Base-by-base conservation (phyloP, 2,329 filamentous ascomycete species). In the Chaetomiaceae sp. region DNA sequence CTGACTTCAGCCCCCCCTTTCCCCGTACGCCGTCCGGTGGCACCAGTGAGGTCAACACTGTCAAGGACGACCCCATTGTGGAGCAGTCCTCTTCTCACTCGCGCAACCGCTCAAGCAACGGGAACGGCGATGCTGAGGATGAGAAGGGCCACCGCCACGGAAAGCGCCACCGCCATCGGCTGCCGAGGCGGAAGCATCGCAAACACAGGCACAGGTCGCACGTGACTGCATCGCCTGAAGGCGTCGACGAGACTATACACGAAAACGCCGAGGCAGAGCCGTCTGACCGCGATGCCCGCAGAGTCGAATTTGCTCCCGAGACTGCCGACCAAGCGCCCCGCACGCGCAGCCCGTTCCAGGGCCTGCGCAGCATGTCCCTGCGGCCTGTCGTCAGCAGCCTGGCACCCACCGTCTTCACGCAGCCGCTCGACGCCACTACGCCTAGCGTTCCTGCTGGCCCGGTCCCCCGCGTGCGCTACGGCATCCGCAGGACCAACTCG, bases 401-500 rank as follows among this genome's bases (percentile, higher is more conserved):
- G 4, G 82, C 87, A 0, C 87, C 87, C 46, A 83, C 83, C 11
- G 86, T 91, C 53, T 91, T 91, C 61, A 74, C 73, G 0, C 76
- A 79, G 54, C 71, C 73, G 6, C 65, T 69, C 2, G 69, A 71
- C 17, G 54, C 61, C 4, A 59, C 53, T 1, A 23, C 61, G 2
- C 60, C 68, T 12, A 54, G 66, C 6, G 64, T 65, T 4, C 63
- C 72, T 3, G 58, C 69, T 8, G 75, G 79, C 2, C 73, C 76
- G 11, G 74, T 82, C 39, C 80, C 82, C 6, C 76, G 78, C 27
- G 78, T 84, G 54, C 75, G 79, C 38, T 81, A 81, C 60, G 81
- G 81, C n/a, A 82, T 89, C 49, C 84, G 86, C 52, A 80, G 88
- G 51, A 88, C 87, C 19, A 89, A 82, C 65, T 91, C 88, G 0